These are phyloP conservation scores for Fusarium lateritium DNA, from an alignment of 2,329 filamentous ascomycete genomes.

Conservation along the genomic window DNA sequence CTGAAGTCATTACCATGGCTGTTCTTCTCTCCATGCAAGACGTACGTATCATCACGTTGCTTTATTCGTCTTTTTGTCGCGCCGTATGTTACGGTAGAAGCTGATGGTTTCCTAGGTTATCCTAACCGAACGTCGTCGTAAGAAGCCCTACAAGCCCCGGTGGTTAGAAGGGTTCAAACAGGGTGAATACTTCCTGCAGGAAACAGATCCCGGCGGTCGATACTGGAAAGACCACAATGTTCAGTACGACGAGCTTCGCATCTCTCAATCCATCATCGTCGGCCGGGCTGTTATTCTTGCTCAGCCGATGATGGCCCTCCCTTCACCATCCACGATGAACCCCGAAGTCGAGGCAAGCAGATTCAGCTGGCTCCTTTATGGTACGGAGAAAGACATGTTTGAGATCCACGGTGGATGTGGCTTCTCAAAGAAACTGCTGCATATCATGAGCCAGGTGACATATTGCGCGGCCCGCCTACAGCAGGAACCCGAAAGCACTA, in stretches of 20 bases:
- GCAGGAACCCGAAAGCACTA: slow-evolving; percentile 52
- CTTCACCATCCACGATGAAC: slow-evolving; percentile 48
- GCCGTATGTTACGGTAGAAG: background rate
- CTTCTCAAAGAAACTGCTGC: slow-evolving; percentile 58
- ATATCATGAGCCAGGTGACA: slow-evolving; percentile 57
- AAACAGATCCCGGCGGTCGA: slow-evolving; percentile 55
- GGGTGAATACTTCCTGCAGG: slow-evolving; percentile 54
- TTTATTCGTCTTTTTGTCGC: slow-evolving; percentile 4
- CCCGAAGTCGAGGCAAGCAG: slow-evolving; percentile 50
- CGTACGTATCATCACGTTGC: slow-evolving; percentile 45
- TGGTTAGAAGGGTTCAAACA: slow-evolving; percentile 58
- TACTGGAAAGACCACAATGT: slow-evolving; percentile 55
- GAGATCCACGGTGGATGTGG: slow-evolving; percentile 60
- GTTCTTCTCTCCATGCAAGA: slow-evolving; percentile 59
- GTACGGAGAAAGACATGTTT: slow-evolving; percentile 53
- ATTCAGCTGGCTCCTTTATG: slow-evolving; percentile 59
- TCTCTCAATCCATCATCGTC: slow-evolving; percentile 58
- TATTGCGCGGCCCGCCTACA: slow-evolving; percentile 54
- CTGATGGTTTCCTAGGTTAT: slow-evolving; percentile 50
- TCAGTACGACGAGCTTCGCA: slow-evolving; percentile 54
- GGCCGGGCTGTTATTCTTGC: slow-evolving; percentile 58
- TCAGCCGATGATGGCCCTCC: slow-evolving; percentile 57
- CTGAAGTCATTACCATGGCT: slow-evolving; percentile 56
- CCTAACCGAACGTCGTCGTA: slow-evolving; percentile 55
- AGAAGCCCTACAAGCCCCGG: slow-evolving; percentile 52